These are phyloP conservation scores for Pleurotus tuoliensis DNA, from an alignment of 768 basidiomycete species.

Conservation along the genomic window DNA sequence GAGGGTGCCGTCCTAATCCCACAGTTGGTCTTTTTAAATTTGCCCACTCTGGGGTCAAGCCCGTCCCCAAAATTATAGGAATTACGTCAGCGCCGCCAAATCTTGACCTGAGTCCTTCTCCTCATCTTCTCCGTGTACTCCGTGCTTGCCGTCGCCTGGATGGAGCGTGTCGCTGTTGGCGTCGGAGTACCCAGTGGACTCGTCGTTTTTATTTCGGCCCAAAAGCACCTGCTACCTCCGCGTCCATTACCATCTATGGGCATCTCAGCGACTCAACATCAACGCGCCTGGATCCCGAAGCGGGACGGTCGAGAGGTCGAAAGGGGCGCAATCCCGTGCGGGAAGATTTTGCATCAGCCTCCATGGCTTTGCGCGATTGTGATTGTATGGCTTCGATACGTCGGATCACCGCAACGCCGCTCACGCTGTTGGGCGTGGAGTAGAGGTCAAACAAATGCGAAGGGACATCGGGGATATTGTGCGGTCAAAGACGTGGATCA, in stretches of 20 bases:
- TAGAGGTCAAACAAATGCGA: too few relatives aligned
- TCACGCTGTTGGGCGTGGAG: too few relatives aligned
- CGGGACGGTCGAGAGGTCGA: too few relatives aligned
- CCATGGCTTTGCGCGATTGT: too few relatives aligned
- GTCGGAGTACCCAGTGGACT: neutral
- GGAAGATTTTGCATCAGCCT: too few relatives aligned
- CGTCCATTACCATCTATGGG: neutral
- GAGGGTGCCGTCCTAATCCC: neutral
- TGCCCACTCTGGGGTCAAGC: slow-evolving; percentile 6
- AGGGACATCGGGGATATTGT: too few relatives aligned
- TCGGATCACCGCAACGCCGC: too few relatives aligned
- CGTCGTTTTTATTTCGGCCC: neutral
- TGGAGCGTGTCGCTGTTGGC: neutral
- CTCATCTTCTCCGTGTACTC: neutral
- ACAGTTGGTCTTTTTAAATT: slow-evolving; percentile 5
- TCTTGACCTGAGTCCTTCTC: neutral
- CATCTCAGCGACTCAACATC: neutral
- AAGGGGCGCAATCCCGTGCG: too few relatives aligned
- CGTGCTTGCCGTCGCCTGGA: neutral
- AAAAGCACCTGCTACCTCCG: neutral
- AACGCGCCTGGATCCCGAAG: neutral
- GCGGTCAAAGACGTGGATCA: too few relatives aligned
- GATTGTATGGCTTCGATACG: too few relatives aligned
- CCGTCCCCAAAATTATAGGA: slow-evolving; percentile 8
- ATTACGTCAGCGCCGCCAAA: slow-evolving; percentile 4